Evolutionary conservation across 2,329 filamentous ascomycete species (phyloP), one percentile per base, ranked within the genome.

Genomic region (Fusarium tricinctum): DNA sequence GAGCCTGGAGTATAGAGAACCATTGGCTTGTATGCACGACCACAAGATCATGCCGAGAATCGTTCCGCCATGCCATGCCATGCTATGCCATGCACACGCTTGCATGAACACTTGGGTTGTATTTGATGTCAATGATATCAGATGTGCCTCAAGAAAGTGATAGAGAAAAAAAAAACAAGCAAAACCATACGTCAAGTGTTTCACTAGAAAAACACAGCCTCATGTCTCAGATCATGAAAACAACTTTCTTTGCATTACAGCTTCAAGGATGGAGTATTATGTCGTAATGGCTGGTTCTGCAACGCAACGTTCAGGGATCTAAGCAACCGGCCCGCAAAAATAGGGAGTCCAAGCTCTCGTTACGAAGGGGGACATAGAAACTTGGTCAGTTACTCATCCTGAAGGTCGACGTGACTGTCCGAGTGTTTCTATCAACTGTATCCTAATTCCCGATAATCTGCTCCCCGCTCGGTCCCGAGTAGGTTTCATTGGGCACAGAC

Each of bases 181-280:
- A 28, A 22, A 55, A 23, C 46, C 47, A 42, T 28, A 62, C 58
- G 46, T 64, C 20, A 23, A 43, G 45, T 35, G 58, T 58, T 60
- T 54, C 64, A 54, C 50, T 49, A 50, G 55, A 15, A 17, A 17
- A 56, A 62, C 59, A 62, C 59, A 43, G 59, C 57, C 58, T 62
- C 48, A 22, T 35, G 38, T 38, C 57, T 62, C 57, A 55, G 38
- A 54, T 39, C 40, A 63, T 50, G 43, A 42, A 51, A 35, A 35
- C 13, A 35, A 35, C 13, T 28, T 50, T 44, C 23, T 69, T 26
- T 43, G 30, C n/a, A 42, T 56, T n/a, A 43, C 26, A 50, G 22
- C 40, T 45, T 22, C 9, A 17, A 14, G 23, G 6, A 23, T 23
- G 23, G 23, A 23, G 23, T 23, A 23, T 23, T 30, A 49, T 42